phyloP scores from a whole-genome alignment of 257 asterid genomes.

The Fraxinus americana region DNA sequence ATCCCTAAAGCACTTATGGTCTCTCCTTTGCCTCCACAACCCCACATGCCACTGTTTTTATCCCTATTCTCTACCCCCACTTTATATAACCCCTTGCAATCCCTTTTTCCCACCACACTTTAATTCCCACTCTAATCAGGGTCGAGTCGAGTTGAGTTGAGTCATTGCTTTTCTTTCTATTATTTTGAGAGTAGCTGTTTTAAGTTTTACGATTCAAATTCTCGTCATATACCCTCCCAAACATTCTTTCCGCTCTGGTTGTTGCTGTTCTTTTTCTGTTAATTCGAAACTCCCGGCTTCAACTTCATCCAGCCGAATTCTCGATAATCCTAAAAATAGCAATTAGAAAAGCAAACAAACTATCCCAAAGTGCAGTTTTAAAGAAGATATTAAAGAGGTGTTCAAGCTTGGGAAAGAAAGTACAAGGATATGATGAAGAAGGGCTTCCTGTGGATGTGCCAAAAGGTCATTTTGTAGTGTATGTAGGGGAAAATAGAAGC shows the following conservation, averaged over 20 bases:
- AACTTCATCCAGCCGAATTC: too few relatives aligned
- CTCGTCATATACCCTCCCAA: too few relatives aligned
- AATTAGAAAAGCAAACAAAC: slow-evolving; percentile 41
- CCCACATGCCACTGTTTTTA: slow-evolving; percentile 57
- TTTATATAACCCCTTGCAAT: not conserved
- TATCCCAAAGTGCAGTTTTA: slow-evolving; percentile 51
- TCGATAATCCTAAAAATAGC: slow-evolving; percentile 33
- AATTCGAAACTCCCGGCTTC: too few relatives aligned
- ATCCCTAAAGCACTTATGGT: slow-evolving; percentile 47
- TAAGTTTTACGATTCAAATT: too few relatives aligned
- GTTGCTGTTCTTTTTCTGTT: too few relatives aligned
- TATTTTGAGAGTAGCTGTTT: too few relatives aligned
- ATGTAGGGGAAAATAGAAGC: slow-evolving; percentile 55
- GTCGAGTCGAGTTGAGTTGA: too few relatives aligned
- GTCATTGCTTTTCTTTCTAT: too few relatives aligned
- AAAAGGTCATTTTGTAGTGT: slow-evolving; percentile 59
- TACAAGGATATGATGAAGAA: slow-evolving; percentile 38
- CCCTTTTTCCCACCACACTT: slow-evolving; percentile 37
- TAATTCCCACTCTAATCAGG: too few relatives aligned
- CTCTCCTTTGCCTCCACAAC: slow-evolving; percentile 56
- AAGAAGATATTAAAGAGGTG: slow-evolving; percentile 57
- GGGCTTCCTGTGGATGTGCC: slow-evolving; percentile 62
- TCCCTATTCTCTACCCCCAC: not conserved
- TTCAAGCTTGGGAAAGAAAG: slow-evolving; percentile 50
- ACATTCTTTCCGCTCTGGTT: too few relatives aligned